Evolutionary conservation across 176 grass and related monocot genomes (phyloP).

Genomic region (Phyllostachys edulis): DNA sequence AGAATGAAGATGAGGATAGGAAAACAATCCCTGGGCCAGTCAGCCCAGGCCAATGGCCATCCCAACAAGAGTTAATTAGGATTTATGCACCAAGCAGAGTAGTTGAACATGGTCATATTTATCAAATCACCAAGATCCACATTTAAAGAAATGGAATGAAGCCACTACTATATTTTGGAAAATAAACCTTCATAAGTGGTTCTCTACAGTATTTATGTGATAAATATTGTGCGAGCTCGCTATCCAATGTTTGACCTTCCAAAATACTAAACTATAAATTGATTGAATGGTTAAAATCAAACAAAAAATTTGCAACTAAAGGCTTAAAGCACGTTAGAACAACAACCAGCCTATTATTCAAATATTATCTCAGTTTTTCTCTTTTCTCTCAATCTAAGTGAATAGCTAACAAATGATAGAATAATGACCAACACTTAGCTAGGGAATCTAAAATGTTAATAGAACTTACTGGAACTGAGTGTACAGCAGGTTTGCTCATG

Average conservation of each 20-base stretch:
- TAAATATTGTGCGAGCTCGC: conserved; percentile 1
- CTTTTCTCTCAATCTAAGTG: not conserved
- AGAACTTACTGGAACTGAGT: conserved; percentile 65
- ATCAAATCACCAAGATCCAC: not conserved
- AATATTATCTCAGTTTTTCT: not conserved
- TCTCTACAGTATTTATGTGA: not conserved
- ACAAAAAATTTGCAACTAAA: not conserved
- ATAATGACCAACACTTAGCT: conserved; percentile 16
- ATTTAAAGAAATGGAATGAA: not conserved
- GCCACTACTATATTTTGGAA: not conserved
- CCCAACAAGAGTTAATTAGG: not conserved
- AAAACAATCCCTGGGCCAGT: not conserved
- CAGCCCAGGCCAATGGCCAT: not conserved
- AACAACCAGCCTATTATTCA: not conserved
- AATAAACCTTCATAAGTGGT: not conserved
- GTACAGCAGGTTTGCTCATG: conserved; percentile 49
- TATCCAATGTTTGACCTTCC: not conserved
- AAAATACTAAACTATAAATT: not conserved
- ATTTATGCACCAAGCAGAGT: too few relatives aligned
- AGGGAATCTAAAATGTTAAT: conserved; percentile 26
- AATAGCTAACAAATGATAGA: conserved; percentile 22
- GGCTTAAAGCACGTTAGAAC: not conserved
- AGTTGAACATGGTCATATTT: not conserved
- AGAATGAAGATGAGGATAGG: not conserved
- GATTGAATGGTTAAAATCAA: not conserved